Evolutionary conservation across 2,329 filamentous ascomycete genomes (phyloP).

Genomic region (Epichloe coenophiala): DNA sequence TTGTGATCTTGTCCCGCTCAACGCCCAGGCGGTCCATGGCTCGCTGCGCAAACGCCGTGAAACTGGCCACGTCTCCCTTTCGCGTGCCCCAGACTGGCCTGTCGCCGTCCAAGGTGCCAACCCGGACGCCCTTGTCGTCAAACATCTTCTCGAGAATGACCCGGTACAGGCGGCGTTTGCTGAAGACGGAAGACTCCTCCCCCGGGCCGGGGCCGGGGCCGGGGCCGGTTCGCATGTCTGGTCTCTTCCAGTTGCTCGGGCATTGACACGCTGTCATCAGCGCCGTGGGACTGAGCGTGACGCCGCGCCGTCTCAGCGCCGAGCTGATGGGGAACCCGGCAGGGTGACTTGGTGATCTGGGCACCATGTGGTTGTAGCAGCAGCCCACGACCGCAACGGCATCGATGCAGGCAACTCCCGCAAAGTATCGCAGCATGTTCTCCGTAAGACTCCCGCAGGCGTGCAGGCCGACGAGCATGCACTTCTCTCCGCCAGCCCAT

Average conservation of each 20-base stretch:
- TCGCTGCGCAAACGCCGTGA: conserved; percentile 13
- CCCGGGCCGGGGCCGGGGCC: no score
- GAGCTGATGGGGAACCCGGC: conserved; percentile 25
- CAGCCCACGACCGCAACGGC: conserved; percentile 17
- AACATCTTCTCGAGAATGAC: conserved; percentile 15
- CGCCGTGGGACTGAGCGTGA: conserved; percentile 17
- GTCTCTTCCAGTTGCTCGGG: conserved; percentile 19
- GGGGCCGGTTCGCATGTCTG: conserved; percentile 3
- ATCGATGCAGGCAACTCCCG: conserved; percentile 9
- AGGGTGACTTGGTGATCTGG: conserved; percentile 22
- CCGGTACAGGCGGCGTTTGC: conserved; percentile 15
- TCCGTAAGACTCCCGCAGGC: conserved; percentile 20
- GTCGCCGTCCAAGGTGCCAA: conserved; percentile 1
- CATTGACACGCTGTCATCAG: conserved; percentile 21
- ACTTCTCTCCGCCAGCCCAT: conserved; percentile 15
- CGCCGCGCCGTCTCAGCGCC: conserved; percentile 9
- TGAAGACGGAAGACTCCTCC: conserved; percentile 10
- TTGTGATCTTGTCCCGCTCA: conserved; percentile 6
- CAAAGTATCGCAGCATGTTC: conserved; percentile 19
- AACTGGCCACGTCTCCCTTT: conserved; percentile 15
- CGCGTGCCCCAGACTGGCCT: conserved; percentile 17
- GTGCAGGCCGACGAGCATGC: conserved; percentile 20
- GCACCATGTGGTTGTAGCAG: conserved; percentile 21
- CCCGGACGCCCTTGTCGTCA: conserved; percentile 12
- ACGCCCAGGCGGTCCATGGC: conserved; percentile 14